Evolutionary conservation across 2,329 filamentous ascomycete genomes (phyloP).

Genomic region (Ambrosiella xylebori): DNA sequence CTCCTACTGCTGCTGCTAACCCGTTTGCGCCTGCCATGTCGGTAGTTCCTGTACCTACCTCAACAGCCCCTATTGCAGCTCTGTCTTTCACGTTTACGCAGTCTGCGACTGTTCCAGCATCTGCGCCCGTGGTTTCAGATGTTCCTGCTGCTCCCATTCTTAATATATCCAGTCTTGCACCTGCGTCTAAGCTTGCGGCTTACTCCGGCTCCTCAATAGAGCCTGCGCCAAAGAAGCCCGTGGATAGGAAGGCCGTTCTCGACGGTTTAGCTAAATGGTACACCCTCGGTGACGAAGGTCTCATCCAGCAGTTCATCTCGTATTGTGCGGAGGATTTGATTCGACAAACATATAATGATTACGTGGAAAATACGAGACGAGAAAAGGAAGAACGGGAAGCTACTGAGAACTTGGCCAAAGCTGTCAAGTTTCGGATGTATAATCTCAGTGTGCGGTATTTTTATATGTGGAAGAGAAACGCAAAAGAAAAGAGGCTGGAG

Average conservation of each 20-base stretch:
- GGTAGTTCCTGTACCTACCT: background rate
- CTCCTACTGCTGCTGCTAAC: background rate
- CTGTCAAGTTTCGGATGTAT: conserved; percentile 30
- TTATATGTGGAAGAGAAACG: conserved; percentile 36
- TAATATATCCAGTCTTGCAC: background rate
- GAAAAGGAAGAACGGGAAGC: conserved; percentile 31
- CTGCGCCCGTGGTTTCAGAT: background rate
- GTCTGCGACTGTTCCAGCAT: too few relatives aligned
- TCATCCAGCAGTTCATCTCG: conserved; percentile 33
- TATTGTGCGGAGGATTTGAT: conserved; percentile 30
- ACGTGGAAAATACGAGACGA: conserved; percentile 25
- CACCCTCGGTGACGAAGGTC: conserved; percentile 34
- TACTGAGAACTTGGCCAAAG: conserved; percentile 27
- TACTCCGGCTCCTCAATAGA: conserved; percentile 7
- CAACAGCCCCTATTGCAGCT: background rate
- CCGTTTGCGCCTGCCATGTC: background rate
- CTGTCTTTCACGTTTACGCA: background rate
- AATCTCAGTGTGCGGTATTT: conserved; percentile 37
- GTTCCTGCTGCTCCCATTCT: background rate
- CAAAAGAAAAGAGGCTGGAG: conserved; percentile 30
- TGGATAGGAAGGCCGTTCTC: conserved; percentile 18
- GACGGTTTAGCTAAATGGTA: conserved; percentile 37
- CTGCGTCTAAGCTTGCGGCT: conserved; percentile 5
- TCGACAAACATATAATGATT: conserved; percentile 24
- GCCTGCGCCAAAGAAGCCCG: background rate